Evolutionary conservation across 768 basidiomycete genomes (phyloP), one percentile per base, ranked within the genome.

Genomic region (Phanerochaete sordida): DNA sequence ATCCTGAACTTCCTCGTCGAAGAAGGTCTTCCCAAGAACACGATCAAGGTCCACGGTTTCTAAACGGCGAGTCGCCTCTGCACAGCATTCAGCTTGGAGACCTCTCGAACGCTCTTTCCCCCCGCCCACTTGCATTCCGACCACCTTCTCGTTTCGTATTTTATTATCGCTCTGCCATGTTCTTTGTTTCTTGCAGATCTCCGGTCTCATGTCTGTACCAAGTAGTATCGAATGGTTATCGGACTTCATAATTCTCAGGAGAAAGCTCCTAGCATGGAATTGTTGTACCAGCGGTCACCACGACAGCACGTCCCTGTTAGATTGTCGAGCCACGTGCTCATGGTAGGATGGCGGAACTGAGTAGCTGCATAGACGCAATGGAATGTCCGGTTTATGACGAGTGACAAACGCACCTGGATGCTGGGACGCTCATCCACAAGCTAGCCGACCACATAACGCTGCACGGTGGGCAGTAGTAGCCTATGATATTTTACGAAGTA

Each of bases 11-110:
- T 98, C 83, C 86, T 99, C 66, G 79, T 81, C 62, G 87, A 91
- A 69, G 88, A 93, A 65, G 91, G 91, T 52, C 81, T 96, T 52
- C 81, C 85, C 57, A 90, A 83, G 77, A 72, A 76, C 66, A 87
- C 84, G 57, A 91, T 94, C 79, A 94, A 92, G 78, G 76, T 93
- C 57, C 93, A 94, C 76, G 92, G 92, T 62, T 93, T 93, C 84
- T 94, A 76, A 84, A 58, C 56, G 52, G 31, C n/a, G 15, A 51
- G 15, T 48, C 11, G 47, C 13, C 21, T 23, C 16, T 33, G 28
- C 28, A 31, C 30, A 19, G n/a, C 49, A 56, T 51, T 31, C 16
- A 37, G 51, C 59, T 12, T n/a, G n/a, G 27, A 48, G 13, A 35
- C 53, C 28, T n/a, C n/a, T 21, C 50, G 64, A 47, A 62, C 24